A percentile compares a stretch with the other conserved stretches of the same genome.
Evolutionary conservation across 768 basidiomycete species (phyloP).

Genomic region (Kwoniella newhampshirensis): DNA sequence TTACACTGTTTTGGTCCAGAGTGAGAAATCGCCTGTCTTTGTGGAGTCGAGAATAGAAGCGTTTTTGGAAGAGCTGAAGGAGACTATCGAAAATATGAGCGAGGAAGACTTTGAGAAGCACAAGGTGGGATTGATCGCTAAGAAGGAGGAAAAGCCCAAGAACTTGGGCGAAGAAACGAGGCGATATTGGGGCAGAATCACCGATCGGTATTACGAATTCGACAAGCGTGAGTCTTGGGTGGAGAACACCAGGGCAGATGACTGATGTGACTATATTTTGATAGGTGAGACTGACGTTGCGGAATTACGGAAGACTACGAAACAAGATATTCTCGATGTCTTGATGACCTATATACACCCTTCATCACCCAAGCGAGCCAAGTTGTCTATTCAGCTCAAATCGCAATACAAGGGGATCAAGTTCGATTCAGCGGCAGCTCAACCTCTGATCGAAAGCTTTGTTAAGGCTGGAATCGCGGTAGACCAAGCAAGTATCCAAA

Average conservation of each 20-base stretch:
- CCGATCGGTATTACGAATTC: conserved; percentile 83
- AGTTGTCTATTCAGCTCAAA: conserved; percentile 77
- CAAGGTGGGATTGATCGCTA: conserved; percentile 70
- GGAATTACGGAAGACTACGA: conserved; percentile 65
- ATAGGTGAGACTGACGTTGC: conserved; percentile 73
- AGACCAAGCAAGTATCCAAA: conserved; percentile 60
- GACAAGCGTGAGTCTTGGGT: conserved; percentile 66
- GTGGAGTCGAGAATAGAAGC: conserved; percentile 85
- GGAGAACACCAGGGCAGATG: neutral
- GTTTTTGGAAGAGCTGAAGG: conserved; percentile 75
- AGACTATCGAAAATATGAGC: conserved; percentile 66
- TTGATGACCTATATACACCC: conserved; percentile 72
- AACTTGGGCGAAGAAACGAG: conserved; percentile 75
- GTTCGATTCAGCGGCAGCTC: conserved; percentile 65
- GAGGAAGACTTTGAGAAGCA: conserved; percentile 75
- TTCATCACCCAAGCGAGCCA: conserved; percentile 67
- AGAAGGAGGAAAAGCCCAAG: conserved; percentile 82
- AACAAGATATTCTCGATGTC: conserved; percentile 70
- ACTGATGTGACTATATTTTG: too few relatives aligned
- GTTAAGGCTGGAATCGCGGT: conserved; percentile 59
- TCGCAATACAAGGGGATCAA: conserved; percentile 63
- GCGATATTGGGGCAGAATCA: conserved; percentile 69
- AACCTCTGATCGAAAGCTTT: conserved; percentile 64
- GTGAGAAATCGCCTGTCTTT: conserved; percentile 74
- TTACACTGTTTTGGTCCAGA: conserved; percentile 80